Evolutionary conservation across 2,329 filamentous ascomycete species (phyloP), one percentile per base, ranked within the genome.

Genomic region (Hymenoscyphus scutula): DNA sequence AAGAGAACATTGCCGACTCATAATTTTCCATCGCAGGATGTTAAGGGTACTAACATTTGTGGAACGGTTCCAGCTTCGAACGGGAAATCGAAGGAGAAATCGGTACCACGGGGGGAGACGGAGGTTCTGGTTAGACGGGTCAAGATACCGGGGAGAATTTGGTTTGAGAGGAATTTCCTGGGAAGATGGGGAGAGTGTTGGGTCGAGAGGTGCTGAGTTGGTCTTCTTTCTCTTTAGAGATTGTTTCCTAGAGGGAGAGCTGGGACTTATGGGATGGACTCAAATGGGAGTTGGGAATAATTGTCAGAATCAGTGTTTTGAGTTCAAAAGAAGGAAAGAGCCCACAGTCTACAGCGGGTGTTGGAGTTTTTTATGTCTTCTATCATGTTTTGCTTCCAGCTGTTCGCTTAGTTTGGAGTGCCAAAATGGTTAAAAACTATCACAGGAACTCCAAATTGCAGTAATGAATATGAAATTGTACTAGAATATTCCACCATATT

Each of bases 41-140:
- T n/a, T 37, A 37, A 37, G 5, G 34, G 34, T 37, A 37, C 34
- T 37, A 37, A 11, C 4, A 37, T 13, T 37, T 37, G 34, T 17
- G 34, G 34, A 15, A 37, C 34, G 3, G 34, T 37, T 37, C 34
- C 34, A 5, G 11, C 11, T 37, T 37, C 34, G 11, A 34, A 34
- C 11, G 11, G 10, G 32, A 11, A 34, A 11, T 11, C 4, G 32
- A 10, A 34, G 10, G 32, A 34, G 10, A 34, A 11, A 11, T 37
- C 17, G 11, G 34, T 2, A n/a, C 25, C 27, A 13, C 38, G 63
- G 17, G 32, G 63, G 19, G 37, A 19, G n/a, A 59, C 56, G 19
- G 56, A 61, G 55, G 58, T 60, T 6, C 6, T 54, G n/a, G 25
- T 60, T 55, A 58, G 68, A 34, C 38, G 32, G 30, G 60, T 64